Evolutionary conservation across 2,329 filamentous ascomycete species (phyloP), one percentile per base, ranked within the genome.

Genomic region (Diplocarpon mali): DNA sequence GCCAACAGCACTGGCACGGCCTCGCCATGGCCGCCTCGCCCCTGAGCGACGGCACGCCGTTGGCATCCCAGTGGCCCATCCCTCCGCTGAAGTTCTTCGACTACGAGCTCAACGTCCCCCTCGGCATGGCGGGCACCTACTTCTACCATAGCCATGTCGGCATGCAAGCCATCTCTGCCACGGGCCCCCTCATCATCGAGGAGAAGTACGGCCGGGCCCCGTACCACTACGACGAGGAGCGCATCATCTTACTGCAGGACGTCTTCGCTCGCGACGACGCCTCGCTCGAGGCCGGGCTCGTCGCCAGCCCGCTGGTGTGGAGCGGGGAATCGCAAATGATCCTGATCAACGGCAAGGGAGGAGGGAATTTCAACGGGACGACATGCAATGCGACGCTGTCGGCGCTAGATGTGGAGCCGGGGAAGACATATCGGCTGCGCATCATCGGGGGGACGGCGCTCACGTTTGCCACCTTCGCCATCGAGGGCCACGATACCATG

Each of bases 211-310:
- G 27, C 20, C 77, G 77, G 9, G 9, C 20, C 20, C 78, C 78
- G 0, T 82, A 79, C 50, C 34, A 68, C 0, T 83, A 80, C 51
- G 75, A 83, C 44, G 78, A 74, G 2, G 80, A 84, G 20, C 65
- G 71, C 0, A 67, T 75, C 2, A 46, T 83, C 2, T 58, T 69
- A 10, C 60, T 82, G 2, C 65, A 68, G 3, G 80, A 84, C 50
- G 71, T 73, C 51, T 83, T 75, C 58, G 66, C 65, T 30, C 69
- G 71, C 41, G 67, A 69, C 1, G 76, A 83, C 48, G 46, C 65
- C 0, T 57, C 60, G 0, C 71, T 84, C 24, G 69, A 72, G 44
- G 47, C 63, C 0, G 75, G 71, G 0, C 63, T 83, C 1, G 53
- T 60, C 0, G 65, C 63, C 2, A 61, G 59, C 2, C 72, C 74